These are phyloP conservation scores for Myxozyma udenii DNA, from an alignment of 805 yeast genomes.

Conservation along the genomic window DNA sequence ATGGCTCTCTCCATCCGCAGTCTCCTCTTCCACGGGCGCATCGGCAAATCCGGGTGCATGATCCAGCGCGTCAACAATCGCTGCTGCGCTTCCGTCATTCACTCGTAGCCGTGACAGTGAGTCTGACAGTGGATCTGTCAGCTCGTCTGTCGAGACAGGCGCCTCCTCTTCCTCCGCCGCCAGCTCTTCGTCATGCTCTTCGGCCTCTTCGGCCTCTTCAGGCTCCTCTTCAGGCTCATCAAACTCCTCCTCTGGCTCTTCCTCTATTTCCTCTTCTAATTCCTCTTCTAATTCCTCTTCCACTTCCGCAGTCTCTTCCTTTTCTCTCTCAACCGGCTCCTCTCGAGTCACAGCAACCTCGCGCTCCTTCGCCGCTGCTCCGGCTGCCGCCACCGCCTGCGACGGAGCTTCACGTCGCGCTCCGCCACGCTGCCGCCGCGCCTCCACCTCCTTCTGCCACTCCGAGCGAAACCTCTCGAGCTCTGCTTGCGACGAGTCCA, in stretches of 20 bases:
- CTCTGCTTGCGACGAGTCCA: slow-evolving; percentile 13
- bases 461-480: slow-evolving; percentile 24
- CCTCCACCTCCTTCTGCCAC: slow-evolving; percentile 28
- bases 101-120: slow-evolving; percentile 1
- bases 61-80: not conserved
- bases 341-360: not conserved
- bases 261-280: not conserved
- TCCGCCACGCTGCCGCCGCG: slow-evolving; percentile 5
- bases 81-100: not conserved
- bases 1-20: slow-evolving; percentile 4
- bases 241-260: not conserved
- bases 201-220: not conserved
- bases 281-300: not conserved
- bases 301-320: not conserved
- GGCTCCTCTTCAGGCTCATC: not conserved
- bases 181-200: not conserved
- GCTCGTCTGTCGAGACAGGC: not conserved
- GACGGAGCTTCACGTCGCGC: not conserved
- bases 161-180: slow-evolving; percentile 3
- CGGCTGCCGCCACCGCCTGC: not conserved
- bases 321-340: slow-evolving; percentile 1
- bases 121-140: not conserved
- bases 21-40: not conserved
- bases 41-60: not conserved
- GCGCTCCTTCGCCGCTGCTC: not conserved